A percentile compares a stretch with the other conserved stretches of the same genome.
Evolutionary conservation across 2,329 filamentous ascomycete species (phyloP).

Genomic region (Epicoccum sorghinum): DNA sequence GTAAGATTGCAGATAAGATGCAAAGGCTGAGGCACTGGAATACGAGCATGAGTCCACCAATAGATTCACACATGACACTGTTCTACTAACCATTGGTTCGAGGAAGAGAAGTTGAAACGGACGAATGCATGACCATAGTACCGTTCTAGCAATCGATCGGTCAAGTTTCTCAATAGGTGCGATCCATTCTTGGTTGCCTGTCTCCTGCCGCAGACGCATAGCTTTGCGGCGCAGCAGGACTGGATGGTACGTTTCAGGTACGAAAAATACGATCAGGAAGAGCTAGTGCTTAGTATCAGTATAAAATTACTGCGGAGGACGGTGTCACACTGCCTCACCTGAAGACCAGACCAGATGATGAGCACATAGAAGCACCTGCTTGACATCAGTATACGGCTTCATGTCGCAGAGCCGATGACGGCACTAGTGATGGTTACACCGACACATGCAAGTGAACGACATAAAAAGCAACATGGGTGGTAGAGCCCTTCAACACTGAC

Average conservation of each 20-base stretch:
- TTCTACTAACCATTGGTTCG: constrained; percentile 72
- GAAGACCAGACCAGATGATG: constrained; percentile 75
- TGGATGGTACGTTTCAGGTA: constrained; percentile 85
- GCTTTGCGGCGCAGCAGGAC: constrained; percentile 78
- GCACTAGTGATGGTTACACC: neutral
- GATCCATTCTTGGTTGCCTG: constrained; percentile 76
- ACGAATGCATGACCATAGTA: constrained; percentile 60
- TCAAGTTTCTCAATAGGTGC: constrained; percentile 77
- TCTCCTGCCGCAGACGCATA: constrained; percentile 70
- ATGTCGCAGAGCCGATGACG: constrained; percentile 5
- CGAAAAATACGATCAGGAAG: constrained; percentile 68
- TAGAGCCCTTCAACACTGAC: neutral
- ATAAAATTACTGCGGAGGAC: neutral
- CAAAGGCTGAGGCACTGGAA: constrained; percentile 72
- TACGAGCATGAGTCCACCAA: constrained; percentile 36
- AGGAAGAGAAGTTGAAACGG: constrained; percentile 80
- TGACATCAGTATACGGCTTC: constrained; percentile 33
- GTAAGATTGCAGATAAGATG: constrained; percentile 80
- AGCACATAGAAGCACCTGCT: constrained; percentile 69
- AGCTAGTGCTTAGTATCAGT: constrained; percentile 55
- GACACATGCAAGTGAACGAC: constrained; percentile 9
- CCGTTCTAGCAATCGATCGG: constrained; percentile 66
- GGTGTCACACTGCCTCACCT: constrained; percentile 35
- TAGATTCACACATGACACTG: constrained; percentile 5
- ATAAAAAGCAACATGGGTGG: constrained; percentile 11